Base-by-base conservation (phyloP, 768 basidiomycete species). In the Mycena indigotica region DNA sequence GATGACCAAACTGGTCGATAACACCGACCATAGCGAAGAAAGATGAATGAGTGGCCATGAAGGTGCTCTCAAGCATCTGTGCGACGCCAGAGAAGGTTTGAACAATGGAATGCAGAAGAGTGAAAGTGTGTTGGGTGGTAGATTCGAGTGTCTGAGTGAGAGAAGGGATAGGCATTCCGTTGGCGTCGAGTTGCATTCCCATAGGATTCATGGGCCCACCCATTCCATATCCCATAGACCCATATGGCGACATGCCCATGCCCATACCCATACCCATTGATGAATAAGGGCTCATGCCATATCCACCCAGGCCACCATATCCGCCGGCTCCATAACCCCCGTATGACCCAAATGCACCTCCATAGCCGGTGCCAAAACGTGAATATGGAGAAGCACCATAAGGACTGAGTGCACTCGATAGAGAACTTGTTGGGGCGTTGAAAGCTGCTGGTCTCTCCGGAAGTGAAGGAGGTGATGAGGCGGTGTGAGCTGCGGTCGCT, bases 1-100 rank as follows among this genome's bases (percentile, higher is more conserved):
- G 84, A 65, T 93, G 92, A 2, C 86, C 87, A 66, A 99, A 89
- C 69, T 99, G 97, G 67, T 99, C 97, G 35, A 95, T 82, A 44
- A 99, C 96, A 60, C 93, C 92, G 50, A 95, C 93, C 88, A 96
- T 94, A 55, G 94, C 93, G 71, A 95, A 96, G 74, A 96, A 96
- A 8, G 87, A 90, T 0, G 91, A 93, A 72, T 96, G 94, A 0
- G 94, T 96, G 2, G 96, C 96, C 88, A 98, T 91, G 74, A 96
- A 98, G 4, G 96, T 98, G 29, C 86, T 88, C 72, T 98, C 96
- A 68, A 99, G 87, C 86, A 99, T 95, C 71, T 98, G 96, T 0
- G 96, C 89, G 60, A 99, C 87, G 23, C 95, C 95, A 0, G 87
- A 81, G 74, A 98, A 96, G 3, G 95, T 97, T 66, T 93, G 91